Evolutionary conservation across 2,329 filamentous ascomycete genomes (phyloP).

Genomic region (Trichophyton benhamiae): DNA sequence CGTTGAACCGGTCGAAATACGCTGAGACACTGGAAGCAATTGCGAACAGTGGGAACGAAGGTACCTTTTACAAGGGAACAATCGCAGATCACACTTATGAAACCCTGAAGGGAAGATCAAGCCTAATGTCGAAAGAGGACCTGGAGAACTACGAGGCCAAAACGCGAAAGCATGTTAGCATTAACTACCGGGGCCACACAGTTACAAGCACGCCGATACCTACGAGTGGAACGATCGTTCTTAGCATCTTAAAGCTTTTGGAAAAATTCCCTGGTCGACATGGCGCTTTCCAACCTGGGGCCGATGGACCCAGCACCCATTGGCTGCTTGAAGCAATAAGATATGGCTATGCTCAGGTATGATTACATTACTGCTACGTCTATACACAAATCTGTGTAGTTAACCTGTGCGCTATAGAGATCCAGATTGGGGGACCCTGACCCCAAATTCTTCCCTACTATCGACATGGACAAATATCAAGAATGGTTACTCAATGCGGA

Average conservation of each 20-base stretch:
- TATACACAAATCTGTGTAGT: background rate
- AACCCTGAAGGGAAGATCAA: constrained; percentile 44
- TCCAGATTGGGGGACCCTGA: constrained; percentile 69
- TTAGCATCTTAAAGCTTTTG: constrained; percentile 69
- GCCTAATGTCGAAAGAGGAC: constrained; percentile 76
- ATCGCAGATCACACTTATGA: constrained; percentile 60
- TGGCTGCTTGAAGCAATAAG: constrained; percentile 77
- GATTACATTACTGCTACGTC: background rate
- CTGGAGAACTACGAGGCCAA: constrained; percentile 59
- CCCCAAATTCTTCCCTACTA: constrained; percentile 46
- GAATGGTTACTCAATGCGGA: background rate
- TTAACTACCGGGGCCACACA: constrained; percentile 57
- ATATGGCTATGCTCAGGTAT: constrained; percentile 62
- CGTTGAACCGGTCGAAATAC: constrained; percentile 66
- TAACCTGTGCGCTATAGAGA: constrained; percentile 35
- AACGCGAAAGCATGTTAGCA: constrained; percentile 26
- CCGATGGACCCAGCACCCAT: constrained; percentile 59
- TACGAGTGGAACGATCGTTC: constrained; percentile 63
- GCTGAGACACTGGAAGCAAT: constrained; percentile 67
- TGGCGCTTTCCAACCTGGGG: constrained; percentile 46
- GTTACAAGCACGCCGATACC: constrained; percentile 57
- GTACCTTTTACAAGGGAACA: constrained; percentile 57
- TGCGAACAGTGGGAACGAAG: constrained; percentile 54
- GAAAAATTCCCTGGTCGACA: constrained; percentile 50
- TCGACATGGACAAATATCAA: constrained; percentile 1